A percentile compares a stretch with the other conserved stretches of the same genome.
Conservation (phyloP, 108 stramenopile genomes). For the Pseudonitzschia pungens region DNA sequence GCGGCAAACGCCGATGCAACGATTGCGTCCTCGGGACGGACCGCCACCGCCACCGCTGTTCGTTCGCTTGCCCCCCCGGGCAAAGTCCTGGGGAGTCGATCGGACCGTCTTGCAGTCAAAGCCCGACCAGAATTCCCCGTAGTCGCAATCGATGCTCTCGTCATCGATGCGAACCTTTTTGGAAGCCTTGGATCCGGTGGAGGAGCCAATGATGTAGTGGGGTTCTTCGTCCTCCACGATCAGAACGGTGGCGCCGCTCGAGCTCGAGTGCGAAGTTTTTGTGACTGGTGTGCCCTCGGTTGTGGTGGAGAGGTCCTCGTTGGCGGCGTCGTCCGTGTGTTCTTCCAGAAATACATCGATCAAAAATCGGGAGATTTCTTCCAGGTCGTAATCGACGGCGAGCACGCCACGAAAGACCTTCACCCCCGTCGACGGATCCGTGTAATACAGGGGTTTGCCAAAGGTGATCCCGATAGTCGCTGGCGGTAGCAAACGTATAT, state of each 20-base stretch:
- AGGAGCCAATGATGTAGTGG: slow-evolving; percentile 41
- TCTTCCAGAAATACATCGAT: slow-evolving; percentile 4
- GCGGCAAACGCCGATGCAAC: slow-evolving; percentile 24
- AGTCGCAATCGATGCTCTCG: slow-evolving; percentile 15
- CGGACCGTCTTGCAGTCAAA: slow-evolving; percentile 37
- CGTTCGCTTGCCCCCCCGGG: background rate
- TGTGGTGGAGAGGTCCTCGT: too few relatives aligned
- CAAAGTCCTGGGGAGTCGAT: slow-evolving; percentile 15
- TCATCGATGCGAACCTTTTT: slow-evolving; percentile 16
- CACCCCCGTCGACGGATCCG: slow-evolving; percentile 13
- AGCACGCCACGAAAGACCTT: slow-evolving; percentile 48
- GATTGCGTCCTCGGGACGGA: slow-evolving; percentile 22
- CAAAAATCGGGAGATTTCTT: background rate
- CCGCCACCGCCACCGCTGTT: slow-evolving; percentile 8
- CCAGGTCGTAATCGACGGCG: slow-evolving; percentile 39
- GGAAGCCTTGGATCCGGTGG: slow-evolving; percentile 35
- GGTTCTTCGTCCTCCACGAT: slow-evolving; percentile 43
- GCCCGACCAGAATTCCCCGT: slow-evolving; percentile 21
- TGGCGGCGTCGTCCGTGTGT: slow-evolving; percentile 21
- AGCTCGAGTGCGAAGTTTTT: slow-evolving; percentile 31
- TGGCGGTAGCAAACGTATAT: slow-evolving; percentile 33
- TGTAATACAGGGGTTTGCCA: slow-evolving; percentile 33
- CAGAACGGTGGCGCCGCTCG: slow-evolving; percentile 20
- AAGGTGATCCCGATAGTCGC: slow-evolving; percentile 41
- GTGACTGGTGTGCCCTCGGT: too few relatives aligned